These are phyloP conservation scores for Lophium mytilinum DNA, from an alignment of 495 filamentous ascomycete species.

Conservation along the genomic window DNA sequence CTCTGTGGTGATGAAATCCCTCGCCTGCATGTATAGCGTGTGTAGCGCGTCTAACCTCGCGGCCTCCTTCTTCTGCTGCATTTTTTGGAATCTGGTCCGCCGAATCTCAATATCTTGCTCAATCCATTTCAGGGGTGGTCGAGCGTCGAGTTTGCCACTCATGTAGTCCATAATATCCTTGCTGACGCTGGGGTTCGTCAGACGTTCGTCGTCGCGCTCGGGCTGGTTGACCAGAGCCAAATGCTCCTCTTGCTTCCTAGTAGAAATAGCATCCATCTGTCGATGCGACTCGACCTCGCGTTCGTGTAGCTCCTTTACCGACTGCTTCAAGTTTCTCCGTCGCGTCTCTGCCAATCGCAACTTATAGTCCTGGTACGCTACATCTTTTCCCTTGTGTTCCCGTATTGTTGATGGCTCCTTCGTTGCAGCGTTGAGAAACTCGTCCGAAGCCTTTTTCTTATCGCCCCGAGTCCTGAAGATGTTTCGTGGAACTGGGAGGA, in stretches of 20 bases:
- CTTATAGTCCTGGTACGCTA: constrained; percentile 55
- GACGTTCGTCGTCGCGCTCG: constrained; percentile 51
- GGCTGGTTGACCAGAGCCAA: constrained; percentile 42
- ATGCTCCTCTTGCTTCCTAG: constrained; percentile 35
- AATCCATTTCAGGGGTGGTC: constrained; percentile 40
- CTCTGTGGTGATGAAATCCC: constrained; percentile 57
- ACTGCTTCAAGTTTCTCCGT: constrained; percentile 55
- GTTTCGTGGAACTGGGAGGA: constrained; percentile 60
- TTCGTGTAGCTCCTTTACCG: constrained; percentile 48
- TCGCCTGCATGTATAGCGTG: constrained; percentile 56
- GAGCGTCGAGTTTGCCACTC: constrained; percentile 34
- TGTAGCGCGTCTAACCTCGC: constrained; percentile 43
- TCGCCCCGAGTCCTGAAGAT: constrained; percentile 46
- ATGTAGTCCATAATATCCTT: constrained; percentile 24
- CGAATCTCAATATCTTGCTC: constrained; percentile 33
- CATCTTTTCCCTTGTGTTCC: constrained; percentile 27
- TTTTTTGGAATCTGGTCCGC: constrained; percentile 33
- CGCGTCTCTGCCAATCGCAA: constrained; percentile 50
- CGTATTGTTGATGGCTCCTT: constrained; percentile 24
- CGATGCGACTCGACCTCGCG: constrained; percentile 45
- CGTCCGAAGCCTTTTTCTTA: constrained; percentile 45
- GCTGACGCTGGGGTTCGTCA: constrained; percentile 45
- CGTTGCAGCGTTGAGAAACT: constrained; percentile 44
- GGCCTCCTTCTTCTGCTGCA: constrained; percentile 28
- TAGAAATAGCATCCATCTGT: constrained; percentile 29